Evolutionary conservation across 768 basidiomycete species (phyloP), one percentile per base, ranked within the genome.

Genomic region (Paxillus ammoniavirescens): DNA sequence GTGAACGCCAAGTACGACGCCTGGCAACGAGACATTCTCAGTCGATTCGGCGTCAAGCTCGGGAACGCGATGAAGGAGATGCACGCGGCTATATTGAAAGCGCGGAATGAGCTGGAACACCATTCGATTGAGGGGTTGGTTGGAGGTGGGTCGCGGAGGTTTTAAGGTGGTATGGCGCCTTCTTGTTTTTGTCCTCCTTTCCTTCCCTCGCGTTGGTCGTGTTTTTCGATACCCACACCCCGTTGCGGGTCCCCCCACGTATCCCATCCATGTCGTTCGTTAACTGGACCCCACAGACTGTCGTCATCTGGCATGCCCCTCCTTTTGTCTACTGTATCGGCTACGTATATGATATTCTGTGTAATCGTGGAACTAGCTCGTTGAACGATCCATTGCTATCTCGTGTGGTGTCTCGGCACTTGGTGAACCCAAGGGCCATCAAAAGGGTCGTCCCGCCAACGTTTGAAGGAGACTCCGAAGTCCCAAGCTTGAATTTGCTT

Each of bases 1-100:
- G 97, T 99, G 64, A 98, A 98, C 70, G 93, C 95, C 55, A 98
- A 98, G 75, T 99, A 99, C 69, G 97, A 98, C 67, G 77, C 92
- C 17, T 98, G 97, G 96, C 96, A 98, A 76, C 79, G 89, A 56
- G 97, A 99, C 62, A 93, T 99, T 55, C 76, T 98, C 60, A 87
- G 84, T 57, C 79, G 93, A 44, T 98, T 98, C 65, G 96, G 97
- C 4, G 81, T 83, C 55, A 98, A 97, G 76, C 80, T 99, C 52
- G 93, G 93, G 4, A 88, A 87, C 55, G 87, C 87, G 50, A 98
- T 99, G 93, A 95, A 95, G 78, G 96, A 98, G 72, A 93, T 94
- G 82, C 93, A 98, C 72, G 88, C 93, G 13, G 74, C 87, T 30
- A 94, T 99, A 54, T 71, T 91, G 59, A 97, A 98, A 74, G 92